Evolutionary conservation across 768 basidiomycete species (phyloP).

Genomic region (Amanita inopinata): DNA sequence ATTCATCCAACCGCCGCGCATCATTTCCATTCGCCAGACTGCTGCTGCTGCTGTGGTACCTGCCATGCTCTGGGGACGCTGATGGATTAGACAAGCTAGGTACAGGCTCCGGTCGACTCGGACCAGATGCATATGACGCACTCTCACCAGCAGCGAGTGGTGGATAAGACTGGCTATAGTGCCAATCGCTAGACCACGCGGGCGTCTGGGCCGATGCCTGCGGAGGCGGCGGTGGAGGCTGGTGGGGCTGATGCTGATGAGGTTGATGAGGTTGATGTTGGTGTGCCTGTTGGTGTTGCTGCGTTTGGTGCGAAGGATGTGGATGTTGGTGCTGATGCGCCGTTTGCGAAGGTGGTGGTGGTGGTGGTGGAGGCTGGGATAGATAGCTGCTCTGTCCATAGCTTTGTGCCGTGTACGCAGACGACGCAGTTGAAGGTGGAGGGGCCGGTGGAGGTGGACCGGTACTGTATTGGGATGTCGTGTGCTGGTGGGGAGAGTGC

Average conservation of each 20-base stretch:
- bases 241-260: slow-evolving; percentile 11
- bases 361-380: slow-evolving; percentile 18
- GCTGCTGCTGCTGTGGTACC: slow-evolving; percentile 5
- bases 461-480: slow-evolving; percentile 7
- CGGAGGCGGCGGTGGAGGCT: neutral
- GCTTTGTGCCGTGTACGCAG: slow-evolving; percentile 6
- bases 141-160: neutral
- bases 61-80: neutral
- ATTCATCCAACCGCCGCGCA: slow-evolving; percentile 5
- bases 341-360: slow-evolving; percentile 21
- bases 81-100: neutral
- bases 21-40: slow-evolving; percentile 10
- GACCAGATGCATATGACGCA: neutral
- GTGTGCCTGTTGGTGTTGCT: slow-evolving; percentile 10
- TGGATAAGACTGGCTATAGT: neutral
- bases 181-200: neutral
- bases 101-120: slow-evolving; percentile 5
- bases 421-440: no score
- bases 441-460: slow-evolving; percentile 10
- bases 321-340: slow-evolving; percentile 5
- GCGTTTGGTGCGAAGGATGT: slow-evolving; percentile 17
- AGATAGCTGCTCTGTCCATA: slow-evolving; percentile 9
- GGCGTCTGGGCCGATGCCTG: neutral
- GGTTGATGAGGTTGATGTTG: slow-evolving; percentile 9
- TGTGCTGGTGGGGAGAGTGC: slow-evolving; percentile 17